Percentiles rank a stretch among this genome's conserved stretches.
These are phyloP conservation scores for Beauveria australis DNA, from an alignment of 2,329 filamentous ascomycete genomes.

Conservation along the genomic window DNA sequence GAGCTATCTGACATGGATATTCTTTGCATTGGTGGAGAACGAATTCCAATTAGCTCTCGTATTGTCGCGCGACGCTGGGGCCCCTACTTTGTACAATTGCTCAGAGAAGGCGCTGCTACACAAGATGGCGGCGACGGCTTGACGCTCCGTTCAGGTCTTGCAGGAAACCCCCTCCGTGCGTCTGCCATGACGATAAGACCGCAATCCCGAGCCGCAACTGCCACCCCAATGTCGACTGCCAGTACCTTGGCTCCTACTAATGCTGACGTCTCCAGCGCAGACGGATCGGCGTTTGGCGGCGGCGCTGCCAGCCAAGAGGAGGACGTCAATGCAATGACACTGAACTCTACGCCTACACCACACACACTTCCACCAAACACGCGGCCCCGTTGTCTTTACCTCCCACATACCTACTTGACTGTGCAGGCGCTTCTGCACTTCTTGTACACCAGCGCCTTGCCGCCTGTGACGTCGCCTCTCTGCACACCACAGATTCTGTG, in stretches of 20 bases:
- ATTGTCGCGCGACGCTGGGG: slow-evolving; percentile 86
- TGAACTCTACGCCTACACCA: slow-evolving; percentile 51
- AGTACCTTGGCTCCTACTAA: slow-evolving; percentile 34
- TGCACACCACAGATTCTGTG: slow-evolving; percentile 95
- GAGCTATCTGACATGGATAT: slow-evolving; percentile 97
- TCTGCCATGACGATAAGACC: slow-evolving; percentile 82
- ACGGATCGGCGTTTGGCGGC: slow-evolving; percentile 24
- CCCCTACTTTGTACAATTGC: slow-evolving; percentile 86
- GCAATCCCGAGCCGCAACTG: slow-evolving; percentile 43
- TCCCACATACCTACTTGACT: slow-evolving; percentile 86
- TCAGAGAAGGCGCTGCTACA: slow-evolving; percentile 69
- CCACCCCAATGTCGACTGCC: slow-evolving; percentile 38
- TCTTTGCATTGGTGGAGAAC: slow-evolving; percentile 80
- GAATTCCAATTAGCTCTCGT: slow-evolving; percentile 88
- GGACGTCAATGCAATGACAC: slow-evolving; percentile 29
- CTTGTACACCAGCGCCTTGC: slow-evolving; percentile 85
- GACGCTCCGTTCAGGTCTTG: slow-evolving; percentile 60
- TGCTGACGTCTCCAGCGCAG: slow-evolving; percentile 34
- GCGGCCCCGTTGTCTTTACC: slow-evolving; percentile 78
- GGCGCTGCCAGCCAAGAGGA: slow-evolving; percentile 30
- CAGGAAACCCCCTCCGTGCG: slow-evolving; percentile 55
- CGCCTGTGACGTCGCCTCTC: slow-evolving; percentile 63
- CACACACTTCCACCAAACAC: slow-evolving; percentile 50
- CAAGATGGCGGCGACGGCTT: slow-evolving; percentile 66
- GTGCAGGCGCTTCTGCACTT: slow-evolving; percentile 86